Evolutionary conservation across 1,284 basidiomycete genomes (phyloP).

Genomic region (Apiotrichum siamense): DNA sequence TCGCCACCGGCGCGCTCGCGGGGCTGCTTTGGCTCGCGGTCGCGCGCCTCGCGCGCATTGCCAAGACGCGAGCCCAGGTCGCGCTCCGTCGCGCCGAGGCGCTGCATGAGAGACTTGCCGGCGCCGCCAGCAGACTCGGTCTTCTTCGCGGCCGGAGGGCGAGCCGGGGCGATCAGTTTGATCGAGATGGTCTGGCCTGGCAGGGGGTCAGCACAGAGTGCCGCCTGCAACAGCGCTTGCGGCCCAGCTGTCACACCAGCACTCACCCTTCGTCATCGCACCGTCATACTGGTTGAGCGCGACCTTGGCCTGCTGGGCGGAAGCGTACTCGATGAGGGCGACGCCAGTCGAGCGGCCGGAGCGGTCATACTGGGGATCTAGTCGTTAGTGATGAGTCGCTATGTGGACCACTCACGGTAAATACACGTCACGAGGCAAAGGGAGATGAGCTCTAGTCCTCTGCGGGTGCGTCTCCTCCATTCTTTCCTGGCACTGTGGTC

Average conservation of each 20-base stretch:
- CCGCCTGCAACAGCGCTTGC: not conserved
- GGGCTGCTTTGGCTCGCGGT: not conserved
- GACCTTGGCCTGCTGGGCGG: slow-evolving; percentile 66
- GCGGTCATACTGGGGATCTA: slow-evolving; percentile 69
- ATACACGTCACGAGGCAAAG: slow-evolving; percentile 9
- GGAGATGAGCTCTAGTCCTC: slow-evolving; percentile 21
- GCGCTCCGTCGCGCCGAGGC: not conserved
- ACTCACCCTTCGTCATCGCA: slow-evolving; percentile 78
- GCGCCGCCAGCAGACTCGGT: not conserved
- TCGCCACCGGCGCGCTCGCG: not conserved
- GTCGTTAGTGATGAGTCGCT: slow-evolving; percentile 15
- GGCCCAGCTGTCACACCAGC: not conserved
- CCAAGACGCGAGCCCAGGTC: not conserved
- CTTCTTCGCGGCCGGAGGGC: not conserved
- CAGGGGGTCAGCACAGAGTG: no score
- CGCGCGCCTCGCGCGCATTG: not conserved
- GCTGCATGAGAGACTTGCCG: slow-evolving; percentile 6
- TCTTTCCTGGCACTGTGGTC: no score
- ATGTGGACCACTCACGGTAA: slow-evolving; percentile 21
- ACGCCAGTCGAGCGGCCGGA: slow-evolving; percentile 86
- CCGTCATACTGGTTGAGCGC: slow-evolving; percentile 85
- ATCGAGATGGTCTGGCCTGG: slow-evolving; percentile 80
- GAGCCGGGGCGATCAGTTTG: slow-evolving; percentile 48
- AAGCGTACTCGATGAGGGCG: slow-evolving; percentile 77
- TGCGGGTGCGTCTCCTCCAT: not conserved